phyloP scores from a whole-genome alignment of 2,329 filamentous ascomycete genomes.

The Trichoderma asperellum region DNA sequence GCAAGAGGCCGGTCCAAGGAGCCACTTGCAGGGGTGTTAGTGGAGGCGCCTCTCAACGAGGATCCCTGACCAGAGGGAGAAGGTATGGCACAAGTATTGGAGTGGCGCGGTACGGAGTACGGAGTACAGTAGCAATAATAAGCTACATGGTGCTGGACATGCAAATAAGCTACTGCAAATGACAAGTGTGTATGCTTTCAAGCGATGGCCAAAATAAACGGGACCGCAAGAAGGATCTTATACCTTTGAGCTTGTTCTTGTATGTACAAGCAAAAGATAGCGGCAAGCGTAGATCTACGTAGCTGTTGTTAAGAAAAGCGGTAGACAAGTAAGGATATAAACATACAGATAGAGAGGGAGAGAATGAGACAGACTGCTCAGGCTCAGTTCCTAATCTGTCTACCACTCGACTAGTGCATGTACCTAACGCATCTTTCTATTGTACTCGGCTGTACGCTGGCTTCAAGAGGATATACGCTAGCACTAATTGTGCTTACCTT shows the following conservation, averaged over 20 bases:
- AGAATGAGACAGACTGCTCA: background rate
- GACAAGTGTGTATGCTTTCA: constrained; percentile 1
- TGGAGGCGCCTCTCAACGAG: constrained; percentile 24
- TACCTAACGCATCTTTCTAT: background rate
- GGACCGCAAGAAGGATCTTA: background rate
- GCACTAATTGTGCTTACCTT: background rate
- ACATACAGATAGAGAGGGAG: no score
- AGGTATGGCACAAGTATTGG: constrained; percentile 4
- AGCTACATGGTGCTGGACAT: constrained; percentile 15
- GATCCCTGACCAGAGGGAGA: constrained; percentile 25
- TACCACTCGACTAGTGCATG: background rate
- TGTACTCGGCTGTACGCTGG: constrained; percentile 11
- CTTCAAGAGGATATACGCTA: background rate
- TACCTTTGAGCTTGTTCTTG: background rate
- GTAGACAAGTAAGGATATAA: background rate
- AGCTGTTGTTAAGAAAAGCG: background rate
- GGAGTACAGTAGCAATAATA: constrained; percentile 12
- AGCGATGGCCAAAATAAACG: background rate
- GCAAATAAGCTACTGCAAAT: constrained; percentile 18
- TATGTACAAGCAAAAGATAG: background rate
- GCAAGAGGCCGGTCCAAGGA: constrained; percentile 24
- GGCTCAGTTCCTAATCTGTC: background rate
- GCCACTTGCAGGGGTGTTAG: constrained; percentile 13
- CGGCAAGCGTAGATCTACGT: background rate
- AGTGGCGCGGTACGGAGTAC: constrained; percentile 8